A percentile compares a stretch with the other conserved stretches of the same genome.
Evolutionary conservation across 2,329 filamentous ascomycete genomes (phyloP).

Genomic region (Ophiocordyceps camponoti-leonardi): DNA sequence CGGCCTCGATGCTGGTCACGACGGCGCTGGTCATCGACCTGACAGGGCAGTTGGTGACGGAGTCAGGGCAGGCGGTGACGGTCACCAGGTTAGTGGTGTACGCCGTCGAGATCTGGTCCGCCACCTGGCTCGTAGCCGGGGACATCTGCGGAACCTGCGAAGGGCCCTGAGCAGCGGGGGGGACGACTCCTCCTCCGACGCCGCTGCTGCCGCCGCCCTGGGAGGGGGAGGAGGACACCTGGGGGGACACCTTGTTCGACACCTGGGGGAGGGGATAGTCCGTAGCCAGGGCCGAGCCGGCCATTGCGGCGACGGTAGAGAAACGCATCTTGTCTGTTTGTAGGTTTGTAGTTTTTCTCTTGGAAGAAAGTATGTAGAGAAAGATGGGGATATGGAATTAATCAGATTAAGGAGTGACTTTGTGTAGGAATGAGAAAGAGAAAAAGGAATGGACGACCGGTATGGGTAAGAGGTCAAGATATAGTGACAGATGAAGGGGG

Average conservation of each 20-base stretch:
- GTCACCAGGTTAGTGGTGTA: constrained; percentile 27
- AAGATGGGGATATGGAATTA: constrained; percentile 4
- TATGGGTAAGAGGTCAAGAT: constrained; percentile 19
- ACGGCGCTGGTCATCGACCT: constrained; percentile 19
- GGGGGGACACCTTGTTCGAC: neutral
- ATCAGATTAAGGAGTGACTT: constrained; percentile 13
- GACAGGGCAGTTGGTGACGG: constrained; percentile 44
- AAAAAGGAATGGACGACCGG: constrained; percentile 45
- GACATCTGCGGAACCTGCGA: no score
- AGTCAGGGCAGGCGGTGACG: constrained; percentile 42
- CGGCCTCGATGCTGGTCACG: constrained; percentile 14
- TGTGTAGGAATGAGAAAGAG: constrained; percentile 8
- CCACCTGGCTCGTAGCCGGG: neutral
- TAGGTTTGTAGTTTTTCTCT: no score
- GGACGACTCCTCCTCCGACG: no score
- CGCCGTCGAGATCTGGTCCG: neutral
- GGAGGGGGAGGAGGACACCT: neutral
- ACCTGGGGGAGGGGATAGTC: constrained; percentile 33
- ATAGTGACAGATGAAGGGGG: constrained; percentile 8
- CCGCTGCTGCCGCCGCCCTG: no score
- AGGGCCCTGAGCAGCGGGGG: no score
- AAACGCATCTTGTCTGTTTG: constrained; percentile 56
- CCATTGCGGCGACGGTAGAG: constrained; percentile 29
- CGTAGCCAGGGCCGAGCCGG: constrained; percentile 20
- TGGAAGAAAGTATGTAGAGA: constrained; percentile 9